These are phyloP conservation scores for Scedosporium dehoogii DNA, from an alignment of 2,329 filamentous ascomycete species.

Conservation along the genomic window DNA sequence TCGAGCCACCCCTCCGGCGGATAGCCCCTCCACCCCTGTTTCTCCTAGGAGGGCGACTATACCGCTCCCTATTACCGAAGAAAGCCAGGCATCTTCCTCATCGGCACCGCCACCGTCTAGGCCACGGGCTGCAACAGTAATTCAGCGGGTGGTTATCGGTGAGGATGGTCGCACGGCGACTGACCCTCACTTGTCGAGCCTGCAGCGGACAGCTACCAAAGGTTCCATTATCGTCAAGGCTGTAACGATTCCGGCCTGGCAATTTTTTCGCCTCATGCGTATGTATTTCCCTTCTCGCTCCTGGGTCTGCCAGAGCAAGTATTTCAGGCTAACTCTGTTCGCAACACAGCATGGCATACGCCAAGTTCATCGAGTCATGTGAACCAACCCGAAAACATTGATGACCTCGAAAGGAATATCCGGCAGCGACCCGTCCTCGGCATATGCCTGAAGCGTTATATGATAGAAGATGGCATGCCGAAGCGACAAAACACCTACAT, in stretches of 20 bases:
- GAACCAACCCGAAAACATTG: slow-evolving; percentile 50
- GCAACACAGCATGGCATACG: slow-evolving; percentile 61
- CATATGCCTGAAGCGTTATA: slow-evolving; percentile 85
- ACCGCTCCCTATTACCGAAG: not conserved
- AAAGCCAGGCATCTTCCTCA: not conserved
- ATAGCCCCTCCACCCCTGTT: not conserved
- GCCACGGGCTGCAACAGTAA: slow-evolving; percentile 44
- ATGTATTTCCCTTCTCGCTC: slow-evolving; percentile 23
- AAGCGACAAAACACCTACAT: slow-evolving; percentile 71
- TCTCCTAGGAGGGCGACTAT: not conserved
- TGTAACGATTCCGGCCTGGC: slow-evolving; percentile 92
- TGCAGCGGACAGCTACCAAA: slow-evolving; percentile 33
- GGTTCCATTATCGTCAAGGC: slow-evolving; percentile 56
- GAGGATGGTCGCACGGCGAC: slow-evolving; percentile 30
- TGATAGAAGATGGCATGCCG: slow-evolving; percentile 56
- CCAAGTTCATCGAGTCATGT: slow-evolving; percentile 36
- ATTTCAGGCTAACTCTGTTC: slow-evolving; percentile 21
- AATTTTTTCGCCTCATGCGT: slow-evolving; percentile 92
- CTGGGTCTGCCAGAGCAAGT: not conserved
- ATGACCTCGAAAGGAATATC: slow-evolving; percentile 83
- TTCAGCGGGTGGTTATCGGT: slow-evolving; percentile 48
- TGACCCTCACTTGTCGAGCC: slow-evolving; percentile 18
- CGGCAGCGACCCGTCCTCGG: slow-evolving; percentile 77
- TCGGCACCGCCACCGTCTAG: slow-evolving; percentile 1
- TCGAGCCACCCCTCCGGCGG: not conserved